Conservation (phyloP, 2,329 filamentous ascomycete genomes). For the Aspergillus puulaauensis region DNA sequence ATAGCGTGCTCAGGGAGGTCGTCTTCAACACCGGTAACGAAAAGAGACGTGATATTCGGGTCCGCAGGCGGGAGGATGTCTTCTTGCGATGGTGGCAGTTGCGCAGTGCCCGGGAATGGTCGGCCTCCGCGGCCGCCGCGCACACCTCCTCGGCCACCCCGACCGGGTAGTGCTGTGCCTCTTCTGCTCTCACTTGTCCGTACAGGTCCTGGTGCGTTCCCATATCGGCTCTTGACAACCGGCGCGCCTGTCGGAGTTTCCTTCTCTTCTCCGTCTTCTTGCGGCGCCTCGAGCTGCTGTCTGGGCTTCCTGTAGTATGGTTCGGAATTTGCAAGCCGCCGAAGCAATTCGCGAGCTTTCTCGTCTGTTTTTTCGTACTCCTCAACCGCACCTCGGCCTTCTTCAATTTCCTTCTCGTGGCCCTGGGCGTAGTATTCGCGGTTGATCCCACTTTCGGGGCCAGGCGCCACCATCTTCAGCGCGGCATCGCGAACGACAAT, state of each 20-base stretch:
- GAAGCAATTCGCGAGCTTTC: conserved; percentile 84
- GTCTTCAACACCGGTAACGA: conserved; percentile 93
- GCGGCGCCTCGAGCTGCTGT: conserved; percentile 62
- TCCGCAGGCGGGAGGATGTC: conserved; percentile 86
- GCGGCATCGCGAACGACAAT: conserved; percentile 95
- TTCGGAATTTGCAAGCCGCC: conserved; percentile 83
- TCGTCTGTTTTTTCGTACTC: conserved; percentile 97
- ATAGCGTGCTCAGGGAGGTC: conserved; percentile 91
- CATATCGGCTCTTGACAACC: conserved; percentile 40
- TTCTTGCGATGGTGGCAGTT: conserved; percentile 75
- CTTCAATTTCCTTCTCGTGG: conserved; percentile 92
- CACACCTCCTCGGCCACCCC: conserved; percentile 49
- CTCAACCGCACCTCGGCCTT: conserved; percentile 79
- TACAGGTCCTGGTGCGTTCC: conserved; percentile 63
- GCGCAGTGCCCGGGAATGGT: conserved; percentile 68
- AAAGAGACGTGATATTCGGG: conserved; percentile 84
- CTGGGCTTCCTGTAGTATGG: conserved; percentile 92
- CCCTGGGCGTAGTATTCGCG: conserved; percentile 97
- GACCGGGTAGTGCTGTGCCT: conserved; percentile 38
- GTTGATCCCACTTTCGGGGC: conserved; percentile 89
- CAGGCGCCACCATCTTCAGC: conserved; percentile 94
- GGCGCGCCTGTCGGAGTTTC: conserved; percentile 41
- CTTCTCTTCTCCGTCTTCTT: conserved; percentile 42
- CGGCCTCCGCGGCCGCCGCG: conserved; percentile 52
- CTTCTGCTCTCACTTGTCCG: conserved; percentile 64